Evolutionary conservation across 2,329 filamentous ascomycete species (phyloP).

Genomic region (Myriosclerotinia scirpicola): DNA sequence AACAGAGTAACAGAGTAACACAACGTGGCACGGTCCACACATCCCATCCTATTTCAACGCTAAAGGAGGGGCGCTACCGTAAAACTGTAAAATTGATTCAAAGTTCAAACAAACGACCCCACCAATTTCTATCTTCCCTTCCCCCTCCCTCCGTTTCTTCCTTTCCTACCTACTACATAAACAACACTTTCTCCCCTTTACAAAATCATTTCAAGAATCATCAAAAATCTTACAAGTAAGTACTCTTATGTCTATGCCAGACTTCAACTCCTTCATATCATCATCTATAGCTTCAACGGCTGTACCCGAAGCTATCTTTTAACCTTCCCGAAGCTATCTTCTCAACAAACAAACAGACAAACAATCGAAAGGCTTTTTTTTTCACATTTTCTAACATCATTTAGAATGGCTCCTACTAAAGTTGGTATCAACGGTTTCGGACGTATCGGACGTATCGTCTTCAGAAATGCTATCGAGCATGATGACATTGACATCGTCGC

Average conservation of each 20-base stretch:
- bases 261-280: not conserved
- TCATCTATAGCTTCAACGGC: not conserved
- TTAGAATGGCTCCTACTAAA: constrained; percentile 59
- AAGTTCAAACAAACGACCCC: constrained; percentile 29
- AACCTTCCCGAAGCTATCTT: constrained; percentile 17
- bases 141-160: constrained; percentile 27
- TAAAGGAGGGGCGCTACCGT: constrained; percentile 24
- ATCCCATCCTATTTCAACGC: constrained; percentile 10
- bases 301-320: constrained; percentile 8
- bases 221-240: constrained; percentile 30
- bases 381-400: constrained; percentile 26
- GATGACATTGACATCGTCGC: constrained; percentile 88
- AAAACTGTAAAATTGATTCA: constrained; percentile 22
- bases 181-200: constrained; percentile 18
- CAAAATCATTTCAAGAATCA: constrained; percentile 22
- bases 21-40: constrained; percentile 2
- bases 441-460: constrained; percentile 98
- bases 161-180: constrained; percentile 31
- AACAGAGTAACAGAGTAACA: too few relatives aligned
- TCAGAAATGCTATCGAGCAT: constrained; percentile 95
- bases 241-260: constrained; percentile 16
- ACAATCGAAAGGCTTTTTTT: constrained; percentile 17
- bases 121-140: constrained; percentile 17
- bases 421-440: constrained; percentile 99
- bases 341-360: constrained; percentile 22